A percentile compares a stretch with the other conserved stretches of the same genome.
Evolutionary conservation across 225 moss, liverwort and hornwort species (phyloP).

Genomic region (Physcomitrellopsis africana): DNA sequence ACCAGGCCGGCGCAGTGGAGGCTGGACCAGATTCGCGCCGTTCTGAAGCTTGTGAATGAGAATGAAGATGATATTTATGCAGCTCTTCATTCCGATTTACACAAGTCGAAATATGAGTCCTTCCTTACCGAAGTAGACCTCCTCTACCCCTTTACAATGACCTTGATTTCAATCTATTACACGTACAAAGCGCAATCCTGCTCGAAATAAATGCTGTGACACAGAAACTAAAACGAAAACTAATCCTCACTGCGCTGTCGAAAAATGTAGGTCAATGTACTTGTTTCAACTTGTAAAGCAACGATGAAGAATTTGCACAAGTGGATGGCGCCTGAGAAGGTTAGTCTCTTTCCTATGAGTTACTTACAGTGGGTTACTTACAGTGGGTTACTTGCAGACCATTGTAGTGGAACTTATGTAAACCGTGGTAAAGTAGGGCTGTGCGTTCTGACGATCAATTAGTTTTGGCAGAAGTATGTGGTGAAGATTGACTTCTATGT

Average conservation of each 20-base stretch:
- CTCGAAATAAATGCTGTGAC: too few relatives aligned
- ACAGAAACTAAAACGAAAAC: too few relatives aligned
- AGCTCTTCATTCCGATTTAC: conserved; percentile 34
- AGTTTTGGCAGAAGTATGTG: too few relatives aligned
- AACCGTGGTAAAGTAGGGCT: too few relatives aligned
- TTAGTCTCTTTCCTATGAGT: conserved; percentile 2
- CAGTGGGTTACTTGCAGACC: too few relatives aligned
- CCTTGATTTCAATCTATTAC: too few relatives aligned
- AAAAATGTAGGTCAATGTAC: conserved; percentile 30
- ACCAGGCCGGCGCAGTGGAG: conserved; percentile 48
- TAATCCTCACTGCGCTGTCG: not conserved
- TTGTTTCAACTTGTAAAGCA: not conserved
- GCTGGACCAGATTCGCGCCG: conserved; percentile 35
- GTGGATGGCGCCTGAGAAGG: conserved; percentile 61
- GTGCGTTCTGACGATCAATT: too few relatives aligned
- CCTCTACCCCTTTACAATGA: not conserved
- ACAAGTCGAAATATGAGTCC: conserved; percentile 39
- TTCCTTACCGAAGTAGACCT: conserved; percentile 34
- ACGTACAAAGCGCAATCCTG: too few relatives aligned
- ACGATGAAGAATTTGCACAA: conserved; percentile 37
- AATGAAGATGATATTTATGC: conserved; percentile 36
- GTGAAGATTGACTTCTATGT: not conserved
- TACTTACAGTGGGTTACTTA: too few relatives aligned
- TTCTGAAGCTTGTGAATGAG: conserved; percentile 41
- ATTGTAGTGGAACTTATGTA: too few relatives aligned